Conservation (phyloP, 208 protist species). For the Leishmania mexicana region DNA sequence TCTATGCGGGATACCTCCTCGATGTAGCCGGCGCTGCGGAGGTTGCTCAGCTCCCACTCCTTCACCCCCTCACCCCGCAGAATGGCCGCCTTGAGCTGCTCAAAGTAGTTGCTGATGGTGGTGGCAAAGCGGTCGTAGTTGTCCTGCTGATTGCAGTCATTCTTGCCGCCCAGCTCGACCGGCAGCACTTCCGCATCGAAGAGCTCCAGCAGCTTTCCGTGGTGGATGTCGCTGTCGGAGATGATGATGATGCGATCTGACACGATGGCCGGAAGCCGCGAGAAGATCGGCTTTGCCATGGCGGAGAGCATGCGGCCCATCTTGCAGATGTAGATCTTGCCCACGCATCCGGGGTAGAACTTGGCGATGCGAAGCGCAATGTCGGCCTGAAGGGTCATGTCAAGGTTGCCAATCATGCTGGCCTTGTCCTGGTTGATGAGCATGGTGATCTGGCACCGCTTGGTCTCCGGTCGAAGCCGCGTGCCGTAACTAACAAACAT, state of each 20-base stretch:
- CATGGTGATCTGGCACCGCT: slow-evolving; percentile 68
- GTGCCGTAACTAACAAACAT: slow-evolving; percentile 80
- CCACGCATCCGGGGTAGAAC: slow-evolving; percentile 73
- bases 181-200: slow-evolving; percentile 68
- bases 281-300: slow-evolving; percentile 75
- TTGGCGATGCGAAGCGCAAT: slow-evolving; percentile 77
- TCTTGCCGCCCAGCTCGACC: slow-evolving; percentile 58
- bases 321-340: slow-evolving; percentile 84
- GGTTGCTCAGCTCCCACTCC: slow-evolving; percentile 75
- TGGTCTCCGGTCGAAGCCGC: slow-evolving; percentile 56
- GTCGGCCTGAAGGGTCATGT: slow-evolving; percentile 79
- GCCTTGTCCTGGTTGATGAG: slow-evolving; percentile 80
- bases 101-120: slow-evolving; percentile 56
- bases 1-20: slow-evolving; percentile 23
- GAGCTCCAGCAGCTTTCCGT: slow-evolving; percentile 56
- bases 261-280: slow-evolving; percentile 59
- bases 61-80: slow-evolving; percentile 57
- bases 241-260: slow-evolving; percentile 75
- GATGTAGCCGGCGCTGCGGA: slow-evolving; percentile 38
- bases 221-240: slow-evolving; percentile 56
- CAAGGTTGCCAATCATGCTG: slow-evolving; percentile 72
- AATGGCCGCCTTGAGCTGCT: slow-evolving; percentile 46
- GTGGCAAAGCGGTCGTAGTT: slow-evolving; percentile 50
- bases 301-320: slow-evolving; percentile 60
- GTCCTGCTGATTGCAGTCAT: slow-evolving; percentile 64